Evolutionary conservation across 345 rosid species (phyloP).

Genomic region (Syzygium jambos): DNA sequence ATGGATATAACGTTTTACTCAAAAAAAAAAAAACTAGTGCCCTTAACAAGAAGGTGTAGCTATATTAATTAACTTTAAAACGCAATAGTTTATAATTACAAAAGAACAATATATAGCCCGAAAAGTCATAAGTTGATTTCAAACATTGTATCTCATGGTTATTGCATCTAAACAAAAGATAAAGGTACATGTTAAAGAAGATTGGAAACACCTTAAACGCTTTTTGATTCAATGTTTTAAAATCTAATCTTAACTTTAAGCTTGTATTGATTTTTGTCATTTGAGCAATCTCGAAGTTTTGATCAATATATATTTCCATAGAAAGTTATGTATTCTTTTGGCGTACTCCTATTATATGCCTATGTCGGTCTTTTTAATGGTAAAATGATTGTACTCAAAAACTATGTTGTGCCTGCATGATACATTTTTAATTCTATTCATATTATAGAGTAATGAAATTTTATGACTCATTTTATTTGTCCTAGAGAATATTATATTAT

Average conservation of each 20-base stretch:
- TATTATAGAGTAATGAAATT: background rate
- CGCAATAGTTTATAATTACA: background rate
- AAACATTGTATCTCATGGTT: background rate
- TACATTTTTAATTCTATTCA: background rate
- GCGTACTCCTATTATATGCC: background rate
- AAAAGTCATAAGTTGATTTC: background rate
- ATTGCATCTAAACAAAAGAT: background rate
- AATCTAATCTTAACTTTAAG: background rate
- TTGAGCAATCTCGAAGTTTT: background rate
- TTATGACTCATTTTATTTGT: background rate
- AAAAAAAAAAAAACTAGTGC: background rate
- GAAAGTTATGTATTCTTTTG: background rate
- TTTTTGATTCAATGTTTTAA: background rate
- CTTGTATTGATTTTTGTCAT: background rate
- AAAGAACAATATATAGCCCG: background rate
- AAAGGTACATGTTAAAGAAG: background rate
- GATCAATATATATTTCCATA: background rate
- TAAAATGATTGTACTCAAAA: background rate
- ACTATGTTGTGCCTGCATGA: background rate
- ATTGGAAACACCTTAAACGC: background rate
- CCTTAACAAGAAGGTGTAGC: background rate
- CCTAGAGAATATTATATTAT: background rate
- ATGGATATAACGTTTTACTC: background rate
- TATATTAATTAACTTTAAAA: background rate
- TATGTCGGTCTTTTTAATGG: background rate